A percentile compares a stretch with the other conserved stretches of the same genome.
These are phyloP conservation scores for Pseudonitzschia multiseries DNA, from an alignment of 108 stramenopile genomes.

Conservation along the genomic window DNA sequence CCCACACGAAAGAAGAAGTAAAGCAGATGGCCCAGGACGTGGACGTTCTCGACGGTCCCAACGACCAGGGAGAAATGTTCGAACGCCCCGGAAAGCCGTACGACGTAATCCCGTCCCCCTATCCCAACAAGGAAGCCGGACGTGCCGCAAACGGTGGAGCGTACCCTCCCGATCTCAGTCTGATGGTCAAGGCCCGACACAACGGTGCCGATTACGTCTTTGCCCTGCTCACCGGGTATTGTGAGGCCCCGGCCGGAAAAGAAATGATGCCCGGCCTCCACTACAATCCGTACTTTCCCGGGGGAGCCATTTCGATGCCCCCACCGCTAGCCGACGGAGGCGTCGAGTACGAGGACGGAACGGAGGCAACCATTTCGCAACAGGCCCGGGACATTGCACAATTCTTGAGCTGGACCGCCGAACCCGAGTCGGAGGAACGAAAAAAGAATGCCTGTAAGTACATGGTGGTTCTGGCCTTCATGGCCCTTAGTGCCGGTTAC, in stretches of 20 bases:
- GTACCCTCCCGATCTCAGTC: constrained; percentile 95
- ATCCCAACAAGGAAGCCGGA: constrained; percentile 94
- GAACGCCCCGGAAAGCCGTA: constrained; percentile 98
- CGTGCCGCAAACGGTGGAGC: constrained; percentile 98
- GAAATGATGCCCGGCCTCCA: constrained; percentile 93
- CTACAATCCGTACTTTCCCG: constrained; percentile 96
- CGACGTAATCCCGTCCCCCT: constrained; percentile 91
- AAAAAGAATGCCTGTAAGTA: constrained; percentile 95
- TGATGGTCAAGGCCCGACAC: constrained; percentile 99
- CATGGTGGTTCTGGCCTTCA: constrained; percentile 81
- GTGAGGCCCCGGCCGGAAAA: constrained; percentile 95
- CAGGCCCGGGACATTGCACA: constrained; percentile 87
- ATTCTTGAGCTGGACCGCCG: constrained; percentile 90
- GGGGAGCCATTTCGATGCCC: constrained; percentile 99
- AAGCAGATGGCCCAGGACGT: constrained; percentile 90
- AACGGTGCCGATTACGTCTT: constrained; percentile 96
- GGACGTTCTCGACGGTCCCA: constrained; percentile 96
- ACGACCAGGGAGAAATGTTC: constrained; percentile 98
- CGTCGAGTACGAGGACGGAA: constrained; percentile 97
- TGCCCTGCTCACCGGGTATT: constrained; percentile 94
- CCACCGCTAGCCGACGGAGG: constrained; percentile 96
- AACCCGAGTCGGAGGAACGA: constrained; percentile 97
- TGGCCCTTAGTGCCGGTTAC: constrained; percentile 86
- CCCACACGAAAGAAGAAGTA: constrained; percentile 92
- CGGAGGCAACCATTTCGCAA: constrained; percentile 95